phyloP scores from a whole-genome alignment of 768 basidiomycete genomes.

The Lentinus tigrinus region DNA sequence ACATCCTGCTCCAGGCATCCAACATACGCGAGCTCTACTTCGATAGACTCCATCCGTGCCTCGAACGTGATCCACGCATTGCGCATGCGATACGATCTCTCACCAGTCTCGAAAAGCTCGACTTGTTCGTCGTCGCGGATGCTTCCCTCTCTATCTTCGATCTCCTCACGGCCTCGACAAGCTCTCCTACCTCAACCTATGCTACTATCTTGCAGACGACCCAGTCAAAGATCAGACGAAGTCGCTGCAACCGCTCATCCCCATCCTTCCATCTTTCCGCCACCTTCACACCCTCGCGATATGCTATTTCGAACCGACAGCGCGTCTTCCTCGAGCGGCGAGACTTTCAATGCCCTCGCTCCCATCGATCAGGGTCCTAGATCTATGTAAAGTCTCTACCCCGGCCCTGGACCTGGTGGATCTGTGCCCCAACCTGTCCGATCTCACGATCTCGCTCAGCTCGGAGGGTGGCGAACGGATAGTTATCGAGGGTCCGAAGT shows the following conservation, averaged over 20 bases:
- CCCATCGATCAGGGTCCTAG: neutral
- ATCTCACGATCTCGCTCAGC: neutral
- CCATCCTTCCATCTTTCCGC: neutral
- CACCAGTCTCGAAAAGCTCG: neutral
- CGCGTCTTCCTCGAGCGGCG: neutral
- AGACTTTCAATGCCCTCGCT: neutral
- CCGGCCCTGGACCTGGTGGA: constrained; percentile 4
- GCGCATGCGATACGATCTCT: neutral
- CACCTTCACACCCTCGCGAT: neutral
- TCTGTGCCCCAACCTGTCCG: neutral
- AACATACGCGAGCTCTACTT: constrained; percentile 1
- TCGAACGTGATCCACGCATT: neutral
- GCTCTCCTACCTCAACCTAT: neutral
- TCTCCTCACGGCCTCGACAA: too few relatives aligned
- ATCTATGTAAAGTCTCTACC: neutral
- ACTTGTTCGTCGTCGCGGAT: neutral
- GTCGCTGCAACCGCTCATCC: neutral
- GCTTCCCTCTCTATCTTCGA: too few relatives aligned
- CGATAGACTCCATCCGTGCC: neutral
- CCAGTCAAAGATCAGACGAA: neutral
- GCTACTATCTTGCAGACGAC: neutral
- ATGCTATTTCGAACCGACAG: constrained; percentile 4
- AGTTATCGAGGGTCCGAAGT: neutral
- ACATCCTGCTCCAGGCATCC: neutral
- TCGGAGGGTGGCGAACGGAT: neutral